Evolutionary conservation across 768 basidiomycete genomes (phyloP).

Genomic region (Hysterangium stoloniferum): DNA sequence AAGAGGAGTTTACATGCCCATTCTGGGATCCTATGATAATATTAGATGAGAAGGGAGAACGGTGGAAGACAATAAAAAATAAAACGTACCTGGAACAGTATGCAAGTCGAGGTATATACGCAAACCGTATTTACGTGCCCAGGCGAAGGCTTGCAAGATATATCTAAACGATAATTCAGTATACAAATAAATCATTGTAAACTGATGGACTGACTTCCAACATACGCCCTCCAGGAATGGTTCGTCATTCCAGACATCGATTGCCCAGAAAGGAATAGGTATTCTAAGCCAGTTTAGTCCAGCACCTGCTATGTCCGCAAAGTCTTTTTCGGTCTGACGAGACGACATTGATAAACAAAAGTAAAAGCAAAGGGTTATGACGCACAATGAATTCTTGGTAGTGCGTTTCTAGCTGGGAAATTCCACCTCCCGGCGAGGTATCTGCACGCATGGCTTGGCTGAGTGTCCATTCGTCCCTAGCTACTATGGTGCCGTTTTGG

Average conservation of each 20-base stretch:
- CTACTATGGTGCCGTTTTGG: conserved; percentile 26
- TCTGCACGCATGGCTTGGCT: conserved; percentile 59
- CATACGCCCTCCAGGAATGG: conserved; percentile 68
- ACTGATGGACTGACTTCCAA: conserved; percentile 49
- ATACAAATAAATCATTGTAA: conserved; percentile 1
- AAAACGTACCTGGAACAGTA: conserved; percentile 67
- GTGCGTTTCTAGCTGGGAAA: conserved; percentile 64
- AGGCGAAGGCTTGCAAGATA: conserved; percentile 64
- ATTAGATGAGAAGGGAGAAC: neutral
- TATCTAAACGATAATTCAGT: conserved; percentile 36
- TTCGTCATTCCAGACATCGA: conserved; percentile 66
- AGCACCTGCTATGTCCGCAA: conserved; percentile 82
- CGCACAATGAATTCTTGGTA: conserved; percentile 74
- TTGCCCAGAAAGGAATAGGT: conserved; percentile 81
- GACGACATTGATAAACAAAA: neutral
- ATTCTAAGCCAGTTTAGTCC: conserved; percentile 81
- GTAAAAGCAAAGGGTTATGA: conserved; percentile 6
- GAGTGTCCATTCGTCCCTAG: conserved; percentile 61
- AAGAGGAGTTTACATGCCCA: neutral
- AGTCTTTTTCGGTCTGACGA: conserved; percentile 75
- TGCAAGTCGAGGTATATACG: conserved; percentile 77
- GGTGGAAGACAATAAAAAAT: conserved; percentile 3
- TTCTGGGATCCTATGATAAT: conserved; percentile 2
- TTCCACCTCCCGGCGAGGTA: conserved; percentile 45
- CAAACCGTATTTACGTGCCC: conserved; percentile 89